Evolutionary conservation across 140 eudicot species (phyloP).

Genomic region (Anethum foeniculum): DNA sequence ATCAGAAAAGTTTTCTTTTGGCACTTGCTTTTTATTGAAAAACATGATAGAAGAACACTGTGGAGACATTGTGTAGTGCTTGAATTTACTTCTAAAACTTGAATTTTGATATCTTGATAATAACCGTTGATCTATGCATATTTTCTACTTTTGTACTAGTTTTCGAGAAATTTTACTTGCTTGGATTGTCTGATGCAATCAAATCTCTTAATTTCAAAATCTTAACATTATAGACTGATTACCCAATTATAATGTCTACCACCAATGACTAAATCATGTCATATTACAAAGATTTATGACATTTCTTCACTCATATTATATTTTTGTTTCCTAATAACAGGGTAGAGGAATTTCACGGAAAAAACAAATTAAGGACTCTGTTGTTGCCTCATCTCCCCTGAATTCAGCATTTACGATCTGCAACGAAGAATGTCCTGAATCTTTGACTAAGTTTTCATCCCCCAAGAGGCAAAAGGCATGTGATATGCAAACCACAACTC

Average conservation of each 20-base stretch:
- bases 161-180: neutral
- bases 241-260: neutral
- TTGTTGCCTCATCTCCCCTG: conserved; percentile 13
- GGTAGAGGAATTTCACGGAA: conserved; percentile 65
- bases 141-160: neutral
- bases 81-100: neutral
- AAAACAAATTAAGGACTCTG: conserved; percentile 24
- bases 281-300: conserved; percentile 11
- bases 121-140: neutral
- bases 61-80: neutral
- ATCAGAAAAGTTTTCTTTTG: neutral
- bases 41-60: neutral
- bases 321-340: conserved; percentile 19
- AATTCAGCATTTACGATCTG: conserved; percentile 1
- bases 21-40: neutral
- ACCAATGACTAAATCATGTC: neutral
- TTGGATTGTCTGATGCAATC: neutral
- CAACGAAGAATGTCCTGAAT: neutral
- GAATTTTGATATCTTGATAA: neutral
- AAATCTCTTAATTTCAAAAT: neutral
- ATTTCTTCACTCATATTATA: neutral
- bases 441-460: neutral
- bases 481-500: conserved; percentile 20
- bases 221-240: neutral
- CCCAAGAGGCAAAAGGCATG: conserved; percentile 30